Evolutionary conservation across 2,329 filamentous ascomycete species (phyloP), one percentile per base, ranked within the genome.

Genomic region (Pyrenochaeta sp.): DNA sequence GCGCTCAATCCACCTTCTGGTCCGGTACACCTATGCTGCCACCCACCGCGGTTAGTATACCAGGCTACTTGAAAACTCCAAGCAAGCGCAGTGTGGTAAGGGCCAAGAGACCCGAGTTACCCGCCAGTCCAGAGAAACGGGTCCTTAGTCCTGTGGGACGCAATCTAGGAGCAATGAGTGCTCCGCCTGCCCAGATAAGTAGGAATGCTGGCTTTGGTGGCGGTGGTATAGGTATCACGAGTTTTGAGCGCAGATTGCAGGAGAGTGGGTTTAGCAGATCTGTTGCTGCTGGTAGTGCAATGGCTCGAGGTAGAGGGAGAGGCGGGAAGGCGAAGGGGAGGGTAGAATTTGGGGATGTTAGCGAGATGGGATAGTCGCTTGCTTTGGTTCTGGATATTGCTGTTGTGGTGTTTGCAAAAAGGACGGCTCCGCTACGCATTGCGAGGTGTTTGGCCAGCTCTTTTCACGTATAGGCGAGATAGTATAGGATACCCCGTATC

Each of bases 41-140:
- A 10, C 51, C 62, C 25, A 28, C 56, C 25, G 59, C 48, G 13
- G 44, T 36, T 10, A 56, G 50, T 19, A 69, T 63, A 54, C 65
- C 72, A 8, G 78, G 78, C 0, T 83, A 84, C 52, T 75, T 83
- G 54, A 79, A 81, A 39, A 83, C 82, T 30, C 82, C 82, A 0
- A 80, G 78, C 42, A 80, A 79, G 55, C 73, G 78, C 25, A 71
- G 65, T 45, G 69, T 78, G 0, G 77, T 71, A 2, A 63, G 77
- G 1, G 67, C 71, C 1, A 78, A 76, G 54, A 64, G 72, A 9
- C 66, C 68, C 9, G 71, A 73, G 32, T 55, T 75, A 0, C 65
- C 63, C 2, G 46, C 54, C 4, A 72, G 66, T 52, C 69, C 72
- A 0, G 69, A 75, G 56, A 74, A 73, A 15, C 43, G 52, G 5